These are phyloP conservation scores for Canna indica DNA, from an alignment of 176 grass and related monocot species.

Conservation along the genomic window DNA sequence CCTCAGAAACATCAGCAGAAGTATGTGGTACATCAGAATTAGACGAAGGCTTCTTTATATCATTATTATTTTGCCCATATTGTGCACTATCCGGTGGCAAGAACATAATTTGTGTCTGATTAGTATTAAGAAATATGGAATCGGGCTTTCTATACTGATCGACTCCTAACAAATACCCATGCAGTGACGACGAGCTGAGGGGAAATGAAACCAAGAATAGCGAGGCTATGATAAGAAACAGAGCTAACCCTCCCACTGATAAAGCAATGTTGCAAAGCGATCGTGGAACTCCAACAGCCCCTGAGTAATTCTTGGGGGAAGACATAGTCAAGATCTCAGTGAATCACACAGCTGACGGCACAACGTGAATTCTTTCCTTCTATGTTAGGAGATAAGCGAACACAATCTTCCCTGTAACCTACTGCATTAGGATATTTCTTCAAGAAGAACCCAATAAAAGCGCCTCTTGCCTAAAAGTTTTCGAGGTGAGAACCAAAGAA, in stretches of 20 bases:
- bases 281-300: conserved; percentile 25
- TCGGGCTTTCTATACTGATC: conserved; percentile 13
- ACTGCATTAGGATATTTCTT: background rate
- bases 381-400: no score
- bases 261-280: conserved; percentile 37
- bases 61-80: conserved; percentile 3
- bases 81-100: conserved; percentile 4
- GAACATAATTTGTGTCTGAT: conserved; percentile 1
- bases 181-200: conserved; percentile 28
- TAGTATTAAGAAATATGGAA: conserved; percentile 4
- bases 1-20: background rate
- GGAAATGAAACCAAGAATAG: conserved; percentile 37
- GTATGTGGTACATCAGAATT: background rate
- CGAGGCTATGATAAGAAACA: conserved; percentile 52
- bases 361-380: background rate
- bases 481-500: background rate
- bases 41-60: conserved; percentile 13
- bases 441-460: background rate
- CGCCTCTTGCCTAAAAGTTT: background rate
- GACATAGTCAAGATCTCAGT: conserved; percentile 9
- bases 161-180: conserved; percentile 26
- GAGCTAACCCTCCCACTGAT: conserved; percentile 34
- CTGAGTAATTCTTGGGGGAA: conserved; percentile 22
- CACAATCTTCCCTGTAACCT: background rate
- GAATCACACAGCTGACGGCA: background rate